These are phyloP conservation scores for Leccinum rimulosum DNA, from an alignment of 768 basidiomycete species.

Conservation along the genomic window DNA sequence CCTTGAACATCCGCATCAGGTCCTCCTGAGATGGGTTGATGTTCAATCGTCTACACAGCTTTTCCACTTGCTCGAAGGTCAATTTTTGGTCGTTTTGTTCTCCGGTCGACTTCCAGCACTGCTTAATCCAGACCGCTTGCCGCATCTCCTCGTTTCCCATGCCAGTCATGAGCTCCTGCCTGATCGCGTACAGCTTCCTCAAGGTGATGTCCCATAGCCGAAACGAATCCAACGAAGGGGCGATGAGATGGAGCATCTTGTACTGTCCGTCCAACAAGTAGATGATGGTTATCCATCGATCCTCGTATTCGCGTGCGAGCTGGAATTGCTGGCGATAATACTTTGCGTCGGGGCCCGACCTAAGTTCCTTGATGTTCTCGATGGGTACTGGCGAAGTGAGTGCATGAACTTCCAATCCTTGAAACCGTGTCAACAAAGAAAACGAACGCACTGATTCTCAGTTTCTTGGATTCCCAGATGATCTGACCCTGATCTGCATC, in stretches of 20 bases:
- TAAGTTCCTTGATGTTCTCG: conserved; percentile 84
- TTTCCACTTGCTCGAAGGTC: conserved; percentile 69
- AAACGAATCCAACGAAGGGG: conserved; percentile 61
- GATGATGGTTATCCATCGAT: conserved; percentile 82
- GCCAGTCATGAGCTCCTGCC: conserved; percentile 69
- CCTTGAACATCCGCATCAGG: conserved; percentile 55
- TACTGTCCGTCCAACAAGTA: conserved; percentile 75
- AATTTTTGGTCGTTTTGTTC: conserved; percentile 58
- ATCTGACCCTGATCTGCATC: conserved; percentile 82
- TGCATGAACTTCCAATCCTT: too few relatives aligned
- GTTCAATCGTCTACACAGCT: conserved; percentile 68
- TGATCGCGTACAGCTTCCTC: conserved; percentile 57
- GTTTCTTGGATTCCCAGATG: conserved; percentile 71
- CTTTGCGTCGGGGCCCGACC: conserved; percentile 65
- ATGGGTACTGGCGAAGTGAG: conserved; percentile 60
- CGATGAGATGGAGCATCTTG: conserved; percentile 85
- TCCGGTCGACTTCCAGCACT: conserved; percentile 79
- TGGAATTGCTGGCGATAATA: conserved; percentile 73
- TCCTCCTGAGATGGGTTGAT: conserved; percentile 54
- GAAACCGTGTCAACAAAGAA: not conserved
- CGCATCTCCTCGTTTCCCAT: conserved; percentile 61
- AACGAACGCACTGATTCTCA: conserved; percentile 54
- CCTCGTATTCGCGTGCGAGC: conserved; percentile 56
- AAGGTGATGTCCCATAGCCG: conserved; percentile 65
- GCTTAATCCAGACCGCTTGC: conserved; percentile 73